Percentiles rank a stretch among this genome's conserved stretches.
Conservation (phyloP, 2,329 filamentous ascomycete species). For the Cryphonectria naterciae region DNA sequence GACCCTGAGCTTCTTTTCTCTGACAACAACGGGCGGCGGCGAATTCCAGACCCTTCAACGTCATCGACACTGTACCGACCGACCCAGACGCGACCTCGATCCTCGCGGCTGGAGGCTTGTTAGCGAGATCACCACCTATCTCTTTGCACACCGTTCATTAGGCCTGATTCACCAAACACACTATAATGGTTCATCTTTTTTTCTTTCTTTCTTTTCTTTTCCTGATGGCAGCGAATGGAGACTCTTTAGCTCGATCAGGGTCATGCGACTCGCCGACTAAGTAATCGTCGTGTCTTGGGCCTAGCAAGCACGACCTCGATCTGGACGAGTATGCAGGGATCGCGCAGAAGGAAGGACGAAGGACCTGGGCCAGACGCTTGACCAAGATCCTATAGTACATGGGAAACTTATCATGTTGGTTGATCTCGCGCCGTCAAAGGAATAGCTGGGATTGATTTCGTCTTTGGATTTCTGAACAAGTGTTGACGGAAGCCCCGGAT, state of each 20-base stretch:
- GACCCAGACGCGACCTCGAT: not conserved
- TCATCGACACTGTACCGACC: not conserved
- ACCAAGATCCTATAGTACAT: not conserved
- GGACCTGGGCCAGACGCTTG: not conserved
- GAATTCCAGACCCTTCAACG: not conserved
- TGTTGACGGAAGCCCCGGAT: not conserved
- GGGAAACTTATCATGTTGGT: not conserved
- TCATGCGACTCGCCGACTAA: constrained; percentile 1
- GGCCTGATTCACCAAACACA: not conserved
- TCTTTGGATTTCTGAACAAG: not conserved
- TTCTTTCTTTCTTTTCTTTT: too few relatives aligned
- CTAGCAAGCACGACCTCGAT: not conserved
- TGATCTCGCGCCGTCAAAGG: not conserved
- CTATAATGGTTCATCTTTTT: not conserved
- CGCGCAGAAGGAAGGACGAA: not conserved
- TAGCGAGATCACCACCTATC: not conserved
- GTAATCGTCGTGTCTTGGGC: not conserved
- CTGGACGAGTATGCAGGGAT: not conserved
- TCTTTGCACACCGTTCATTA: not conserved
- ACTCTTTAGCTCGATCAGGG: constrained; percentile 14
- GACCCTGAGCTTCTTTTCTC: not conserved
- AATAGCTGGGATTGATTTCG: not conserved
- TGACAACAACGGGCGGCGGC: not conserved
- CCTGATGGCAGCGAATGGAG: constrained; percentile 4
- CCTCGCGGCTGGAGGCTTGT: not conserved